Base-by-base conservation (phyloP, 345 rosid genomes). In the Populus euphratica region DNA sequence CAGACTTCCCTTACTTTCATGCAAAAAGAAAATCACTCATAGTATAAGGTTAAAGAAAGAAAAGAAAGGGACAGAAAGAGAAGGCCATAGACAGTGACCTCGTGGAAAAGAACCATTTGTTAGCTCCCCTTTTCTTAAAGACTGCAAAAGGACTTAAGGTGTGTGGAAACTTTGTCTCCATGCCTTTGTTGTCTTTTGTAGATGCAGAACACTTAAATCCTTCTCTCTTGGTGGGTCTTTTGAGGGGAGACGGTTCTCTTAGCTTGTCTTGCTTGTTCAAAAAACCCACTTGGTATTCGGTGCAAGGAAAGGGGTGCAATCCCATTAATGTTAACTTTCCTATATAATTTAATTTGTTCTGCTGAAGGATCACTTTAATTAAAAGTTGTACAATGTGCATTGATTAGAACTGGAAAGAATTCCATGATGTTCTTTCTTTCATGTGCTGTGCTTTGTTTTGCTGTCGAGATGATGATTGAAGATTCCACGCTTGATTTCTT, bases 1-100 rank as follows among this genome's bases (percentile, higher is more conserved):
- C 77, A 65, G 78, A 84, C 77, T 86, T 86, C 87, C 87, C 88
- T 86, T 86, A 86, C 90, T 86, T 88, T 84, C 87, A 88, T 86
- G 88, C 87, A 82, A 70, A 27, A 71, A 43, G 27, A 63, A 56
- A 2, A 41, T 33, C 21, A 17, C 20, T 59, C 23, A 47, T 8
- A 21, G 39, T 18, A 39, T n/a, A 25, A 65, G 66, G 72, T 70
- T 78, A 69, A 35, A 27, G 31, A 68, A 52, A 63, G 63, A 77
- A 49, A 38, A 43, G 31, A 81, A 74, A 65, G 72, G 69, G 21
- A 77, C 27, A 67, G 56, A 39, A 72, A 31, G 38, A 6, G 62
- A 73, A 36, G 23, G 38, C 47, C 64, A 79, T 49, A 63, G 85
- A 74, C 75, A 82, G 67, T 72, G 83, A 82, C 76, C 76, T 79